These are phyloP conservation scores for Calycina herbarum DNA, from an alignment of 2,329 filamentous ascomycete genomes.

Conservation along the genomic window DNA sequence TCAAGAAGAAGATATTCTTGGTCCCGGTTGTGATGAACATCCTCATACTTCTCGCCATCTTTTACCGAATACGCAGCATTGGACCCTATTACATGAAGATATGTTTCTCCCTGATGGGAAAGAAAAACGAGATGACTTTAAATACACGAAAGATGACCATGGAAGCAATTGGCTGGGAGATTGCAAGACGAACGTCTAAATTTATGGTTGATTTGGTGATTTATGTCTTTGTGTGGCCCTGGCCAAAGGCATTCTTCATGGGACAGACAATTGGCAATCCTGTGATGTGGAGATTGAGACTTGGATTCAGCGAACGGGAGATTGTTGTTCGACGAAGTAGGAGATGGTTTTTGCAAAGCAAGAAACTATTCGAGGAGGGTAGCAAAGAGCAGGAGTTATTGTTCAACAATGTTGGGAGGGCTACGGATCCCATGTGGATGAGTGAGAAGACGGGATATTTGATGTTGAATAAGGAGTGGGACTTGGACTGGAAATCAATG, in stretches of 20 bases:
- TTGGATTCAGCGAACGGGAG: constrained; percentile 79
- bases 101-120: constrained; percentile 34
- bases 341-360: constrained; percentile 64
- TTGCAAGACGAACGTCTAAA: constrained; percentile 53
- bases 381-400: constrained; percentile 54
- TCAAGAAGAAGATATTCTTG: constrained; percentile 82
- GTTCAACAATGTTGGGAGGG: constrained; percentile 62
- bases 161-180: constrained; percentile 54
- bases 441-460: constrained; percentile 83
- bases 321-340: constrained; percentile 78
- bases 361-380: constrained; percentile 39
- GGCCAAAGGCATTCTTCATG: constrained; percentile 71
- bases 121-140: constrained; percentile 62
- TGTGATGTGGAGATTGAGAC: constrained; percentile 67
- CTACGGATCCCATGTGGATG: constrained; percentile 66
- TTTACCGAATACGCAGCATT: constrained; percentile 68
- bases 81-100: constrained; percentile 65
- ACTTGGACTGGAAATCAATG: constrained; percentile 85
- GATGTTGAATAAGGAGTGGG: constrained; percentile 82
- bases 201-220: constrained; percentile 76
- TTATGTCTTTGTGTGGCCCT: constrained; percentile 67
- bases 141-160: constrained; percentile 57
- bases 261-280: constrained; percentile 61
- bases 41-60: constrained; percentile 61
- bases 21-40: constrained; percentile 79